Conservation (phyloP, 768 basidiomycete species). For the Hericium erinaceus region DNA sequence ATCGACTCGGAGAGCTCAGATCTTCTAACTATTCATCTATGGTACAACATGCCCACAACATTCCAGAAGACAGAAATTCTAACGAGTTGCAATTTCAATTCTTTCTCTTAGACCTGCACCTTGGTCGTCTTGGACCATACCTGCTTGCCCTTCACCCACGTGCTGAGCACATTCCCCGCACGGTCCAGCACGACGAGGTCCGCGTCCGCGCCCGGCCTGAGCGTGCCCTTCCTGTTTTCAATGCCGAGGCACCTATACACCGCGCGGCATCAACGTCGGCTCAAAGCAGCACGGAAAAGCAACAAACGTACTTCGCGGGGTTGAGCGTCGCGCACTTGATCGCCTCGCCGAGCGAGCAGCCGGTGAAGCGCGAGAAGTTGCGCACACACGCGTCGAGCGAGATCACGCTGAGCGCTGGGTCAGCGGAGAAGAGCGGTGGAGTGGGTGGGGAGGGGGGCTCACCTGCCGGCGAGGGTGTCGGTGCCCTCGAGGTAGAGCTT, state of each 20-base stretch:
- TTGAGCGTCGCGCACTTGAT: constrained; percentile 82
- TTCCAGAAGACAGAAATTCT: too few species aligned
- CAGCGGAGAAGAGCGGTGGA: background rate
- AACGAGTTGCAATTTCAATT: too few species aligned
- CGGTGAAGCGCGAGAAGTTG: constrained; percentile 79
- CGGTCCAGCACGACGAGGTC: constrained; percentile 73
- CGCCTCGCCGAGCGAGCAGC: constrained; percentile 73
- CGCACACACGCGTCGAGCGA: constrained; percentile 79
- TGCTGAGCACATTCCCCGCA: constrained; percentile 54
- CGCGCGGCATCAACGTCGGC: background rate
- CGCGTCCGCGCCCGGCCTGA: constrained; percentile 77
- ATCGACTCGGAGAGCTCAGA: too few species aligned
- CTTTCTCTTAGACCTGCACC: background rate
- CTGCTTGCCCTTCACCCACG: constrained; percentile 71
- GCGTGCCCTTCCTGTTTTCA: constrained; percentile 69
- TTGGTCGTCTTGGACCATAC: constrained; percentile 44
- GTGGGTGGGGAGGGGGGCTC: constrained; percentile 9
- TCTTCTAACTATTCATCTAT: too few species aligned
- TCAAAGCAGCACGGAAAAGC: background rate
- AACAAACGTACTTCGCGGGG: constrained; percentile 56
- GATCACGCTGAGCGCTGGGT: constrained; percentile 43
- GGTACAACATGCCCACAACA: too few species aligned
- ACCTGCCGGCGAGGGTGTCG: constrained; percentile 85
- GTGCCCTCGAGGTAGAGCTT: constrained; percentile 80
- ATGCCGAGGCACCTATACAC: constrained; percentile 60